These are phyloP conservation scores for Trichopus zeylanicus DNA, from an alignment of 116 monocot species.

Conservation along the genomic window DNA sequence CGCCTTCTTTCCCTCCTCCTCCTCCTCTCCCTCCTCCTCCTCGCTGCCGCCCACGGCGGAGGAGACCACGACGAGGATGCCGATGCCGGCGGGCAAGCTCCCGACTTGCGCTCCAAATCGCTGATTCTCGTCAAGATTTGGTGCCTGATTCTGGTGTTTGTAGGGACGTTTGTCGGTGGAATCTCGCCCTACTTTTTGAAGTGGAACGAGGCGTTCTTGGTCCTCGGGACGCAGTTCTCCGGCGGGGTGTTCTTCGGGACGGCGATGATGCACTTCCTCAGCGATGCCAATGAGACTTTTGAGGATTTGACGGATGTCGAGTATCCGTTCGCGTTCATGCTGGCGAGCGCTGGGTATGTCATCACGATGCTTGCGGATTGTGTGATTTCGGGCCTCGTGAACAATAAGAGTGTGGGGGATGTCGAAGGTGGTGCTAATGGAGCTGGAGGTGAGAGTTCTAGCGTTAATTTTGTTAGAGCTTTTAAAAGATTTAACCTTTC, in stretches of 20 bases:
- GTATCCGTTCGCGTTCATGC: slow-evolving; percentile 78
- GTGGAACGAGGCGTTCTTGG: slow-evolving; percentile 69
- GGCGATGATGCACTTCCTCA: slow-evolving; percentile 76
- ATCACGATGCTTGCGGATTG: slow-evolving; percentile 64
- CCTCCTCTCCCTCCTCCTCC: slow-evolving; percentile 17
- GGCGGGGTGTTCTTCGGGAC: slow-evolving; percentile 76
- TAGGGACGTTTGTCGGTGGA: slow-evolving; percentile 52
- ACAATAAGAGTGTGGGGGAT: slow-evolving; percentile 10
- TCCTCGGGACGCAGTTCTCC: slow-evolving; percentile 73
- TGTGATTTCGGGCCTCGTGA: slow-evolving; percentile 18
- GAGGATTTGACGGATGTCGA: slow-evolving; percentile 35
- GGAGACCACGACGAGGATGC: slow-evolving; percentile 16
- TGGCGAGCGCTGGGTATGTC: slow-evolving; percentile 49
- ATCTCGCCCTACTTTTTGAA: slow-evolving; percentile 68
- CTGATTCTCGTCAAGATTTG: slow-evolving; percentile 57
- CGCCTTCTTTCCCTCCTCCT: background rate
- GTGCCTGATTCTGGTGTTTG: slow-evolving; percentile 55
- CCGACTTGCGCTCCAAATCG: slow-evolving; percentile 39
- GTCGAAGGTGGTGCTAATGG: slow-evolving; percentile 9
- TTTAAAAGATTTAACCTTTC: background rate
- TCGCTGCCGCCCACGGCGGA: slow-evolving; percentile 11
- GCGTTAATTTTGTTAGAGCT: background rate
- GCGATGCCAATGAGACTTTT: slow-evolving; percentile 61
- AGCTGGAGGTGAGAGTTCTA: background rate
- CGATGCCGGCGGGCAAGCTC: slow-evolving; percentile 17